Percentiles rank a stretch among this genome's conserved stretches.
Evolutionary conservation across 805 yeast species (phyloP).

Genomic region (Suhomyces sp.): DNA sequence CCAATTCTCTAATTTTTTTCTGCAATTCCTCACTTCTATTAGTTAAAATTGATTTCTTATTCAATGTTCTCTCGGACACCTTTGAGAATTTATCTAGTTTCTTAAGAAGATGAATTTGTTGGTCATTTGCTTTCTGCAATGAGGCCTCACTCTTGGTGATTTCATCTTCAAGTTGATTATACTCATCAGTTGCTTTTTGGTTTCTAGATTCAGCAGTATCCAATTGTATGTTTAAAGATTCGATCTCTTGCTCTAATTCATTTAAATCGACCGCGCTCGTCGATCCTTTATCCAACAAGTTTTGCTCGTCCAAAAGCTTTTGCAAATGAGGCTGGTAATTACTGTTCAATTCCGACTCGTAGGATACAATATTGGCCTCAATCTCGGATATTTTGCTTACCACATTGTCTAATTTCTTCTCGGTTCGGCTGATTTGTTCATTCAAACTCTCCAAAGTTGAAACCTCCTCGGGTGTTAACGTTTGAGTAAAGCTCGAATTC

Average conservation of each 20-base stretch:
- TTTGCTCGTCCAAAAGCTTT: constrained; percentile 10
- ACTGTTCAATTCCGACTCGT: constrained; percentile 58
- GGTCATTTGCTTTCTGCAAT: constrained; percentile 51
- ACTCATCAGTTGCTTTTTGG: constrained; percentile 21
- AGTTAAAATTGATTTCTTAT: constrained; percentile 57
- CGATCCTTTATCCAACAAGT: constrained; percentile 8
- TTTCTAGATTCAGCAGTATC: constrained; percentile 27
- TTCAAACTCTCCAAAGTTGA: constrained; percentile 35
- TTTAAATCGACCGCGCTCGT: constrained; percentile 8
- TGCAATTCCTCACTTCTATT: constrained; percentile 70
- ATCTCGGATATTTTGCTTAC: constrained; percentile 40
- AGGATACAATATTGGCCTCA: constrained; percentile 45
- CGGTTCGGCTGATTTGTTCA: constrained; percentile 34
- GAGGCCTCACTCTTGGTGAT: constrained; percentile 35
- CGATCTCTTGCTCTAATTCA: constrained; percentile 23
- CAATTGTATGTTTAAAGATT: constrained; percentile 22
- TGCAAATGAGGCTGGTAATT: constrained; percentile 51
- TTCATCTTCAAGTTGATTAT: constrained; percentile 27
- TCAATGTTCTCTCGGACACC: constrained; percentile 59
- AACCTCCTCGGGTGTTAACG: constrained; percentile 51
- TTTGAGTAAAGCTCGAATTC: constrained; percentile 49
- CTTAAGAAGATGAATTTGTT: constrained; percentile 52
- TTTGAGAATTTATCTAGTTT: constrained; percentile 62
- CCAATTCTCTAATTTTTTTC: constrained; percentile 73
- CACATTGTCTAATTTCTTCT: constrained; percentile 38